A percentile compares a stretch with the other conserved stretches of the same genome.
Conservation (phyloP, 2,329 filamentous ascomycete species). For the Alternaria incomplexa region DNA sequence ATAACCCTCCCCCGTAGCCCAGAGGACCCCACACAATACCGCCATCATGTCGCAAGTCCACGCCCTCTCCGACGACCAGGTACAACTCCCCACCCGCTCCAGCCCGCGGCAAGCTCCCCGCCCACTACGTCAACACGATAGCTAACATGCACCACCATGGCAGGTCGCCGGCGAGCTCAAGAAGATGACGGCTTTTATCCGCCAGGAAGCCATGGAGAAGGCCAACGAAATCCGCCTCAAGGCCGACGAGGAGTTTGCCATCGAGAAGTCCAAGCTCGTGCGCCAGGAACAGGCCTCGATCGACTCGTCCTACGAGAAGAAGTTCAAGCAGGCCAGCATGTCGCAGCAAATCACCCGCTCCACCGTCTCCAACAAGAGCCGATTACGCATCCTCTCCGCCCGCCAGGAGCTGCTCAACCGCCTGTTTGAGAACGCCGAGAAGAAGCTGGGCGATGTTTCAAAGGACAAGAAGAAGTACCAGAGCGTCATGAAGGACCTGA, state of each 20-base stretch:
- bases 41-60: slow-evolving; percentile 86
- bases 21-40: slow-evolving; percentile 19
- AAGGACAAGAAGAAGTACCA: slow-evolving; percentile 79
- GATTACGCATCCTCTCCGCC: slow-evolving; percentile 83
- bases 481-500: slow-evolving; percentile 74
- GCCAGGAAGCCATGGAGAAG: slow-evolving; percentile 97
- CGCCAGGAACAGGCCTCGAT: slow-evolving; percentile 93
- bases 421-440: slow-evolving; percentile 81
- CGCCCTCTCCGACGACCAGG: slow-evolving; percentile 97
- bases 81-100: slow-evolving; percentile 52
- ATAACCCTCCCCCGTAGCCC: neutral
- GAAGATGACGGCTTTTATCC: slow-evolving; percentile 99
- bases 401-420: slow-evolving; percentile 89
- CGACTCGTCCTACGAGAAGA: slow-evolving; percentile 94
- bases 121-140: slow-evolving; percentile 37
- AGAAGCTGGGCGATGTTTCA: slow-evolving; percentile 70
- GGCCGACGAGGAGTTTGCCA: slow-evolving; percentile 98
- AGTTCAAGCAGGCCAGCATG: slow-evolving; percentile 98
- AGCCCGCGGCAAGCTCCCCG: slow-evolving; percentile 17
- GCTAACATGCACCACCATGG: slow-evolving; percentile 34
- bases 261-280: slow-evolving; percentile 98
- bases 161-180: slow-evolving; percentile 97
- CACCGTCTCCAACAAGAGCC: slow-evolving; percentile 93
- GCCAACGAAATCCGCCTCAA: slow-evolving; percentile 97
- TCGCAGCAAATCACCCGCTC: slow-evolving; percentile 98